Base-by-base conservation (phyloP, 192 early-diverging fungal species). In the Backusella sp. region DNA sequence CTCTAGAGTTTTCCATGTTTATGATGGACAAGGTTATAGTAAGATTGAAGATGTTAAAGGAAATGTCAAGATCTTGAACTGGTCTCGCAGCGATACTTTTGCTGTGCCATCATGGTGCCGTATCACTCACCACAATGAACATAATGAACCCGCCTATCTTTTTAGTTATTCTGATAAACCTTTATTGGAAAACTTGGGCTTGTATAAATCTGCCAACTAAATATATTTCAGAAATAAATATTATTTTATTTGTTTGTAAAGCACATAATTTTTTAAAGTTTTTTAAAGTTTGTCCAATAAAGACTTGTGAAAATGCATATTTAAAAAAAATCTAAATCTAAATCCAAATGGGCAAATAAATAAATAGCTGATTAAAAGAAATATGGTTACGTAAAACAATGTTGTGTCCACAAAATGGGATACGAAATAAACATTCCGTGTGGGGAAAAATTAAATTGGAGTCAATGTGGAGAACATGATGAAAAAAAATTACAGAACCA, bases 81-180 rank as follows among this genome's bases (percentile, higher is more conserved):
- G 69, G 69, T 14, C 69, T 26, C 69, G 69, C 4, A 70, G 37
- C 28, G 69, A 70, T 23, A 70, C 69, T 2, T 70, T 70, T 70
- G 69, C 69, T 39, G 39, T 70, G 21, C 69, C 69, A 26, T 36
- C 69, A 15, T 70, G 69, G 69, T 26, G 23, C 14, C 35, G 26
- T 26, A 42, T 70, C 14, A 42, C 41, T 14, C 69, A 70, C 41
- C 41, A 70, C 6, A 42, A 42, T 42, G 35, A 70, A 39, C 17
- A 42, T 42, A 44, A 23, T 26, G 69, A 70, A 44, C 7, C 35
- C 26, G 69, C 69, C 21, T 70, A 70, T 70, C 37, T 70, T 3
- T 70, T 70, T 70, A 70, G 69, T 42, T 70, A 42, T 28, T 70
- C 69, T 46, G 69, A 70, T 44, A 70, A 70, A 42, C 69, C 69